These are phyloP conservation scores for Hibiscus trionum DNA, from an alignment of 345 rosid species.

Conservation along the genomic window DNA sequence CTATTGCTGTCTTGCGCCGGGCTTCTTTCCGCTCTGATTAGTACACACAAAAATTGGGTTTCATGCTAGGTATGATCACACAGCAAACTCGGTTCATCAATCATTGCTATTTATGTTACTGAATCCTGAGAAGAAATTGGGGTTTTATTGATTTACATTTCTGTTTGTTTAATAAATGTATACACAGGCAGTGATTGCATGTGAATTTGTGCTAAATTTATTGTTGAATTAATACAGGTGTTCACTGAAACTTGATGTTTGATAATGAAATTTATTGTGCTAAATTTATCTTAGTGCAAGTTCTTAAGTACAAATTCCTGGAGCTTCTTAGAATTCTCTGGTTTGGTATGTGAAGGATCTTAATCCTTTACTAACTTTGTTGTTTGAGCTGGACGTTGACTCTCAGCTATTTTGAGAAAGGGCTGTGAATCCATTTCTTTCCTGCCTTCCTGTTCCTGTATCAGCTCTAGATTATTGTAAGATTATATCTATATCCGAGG, in stretches of 20 bases:
- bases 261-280: background rate
- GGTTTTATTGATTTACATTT: constrained; percentile 1
- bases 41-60: constrained; percentile 87
- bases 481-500: too few relatives aligned
- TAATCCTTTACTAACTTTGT: background rate
- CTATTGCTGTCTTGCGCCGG: constrained; percentile 59
- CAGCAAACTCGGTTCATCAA: background rate
- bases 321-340: background rate
- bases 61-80: constrained; percentile 44
- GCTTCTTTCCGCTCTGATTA: constrained; percentile 71
- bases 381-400: background rate
- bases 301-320: background rate
- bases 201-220: constrained; percentile 1
- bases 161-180: background rate
- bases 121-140: background rate
- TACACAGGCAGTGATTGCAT: background rate
- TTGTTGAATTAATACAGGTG: background rate
- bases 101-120: background rate
- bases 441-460: background rate
- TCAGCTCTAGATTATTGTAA: background rate
- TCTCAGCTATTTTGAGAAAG: background rate
- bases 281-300: background rate
- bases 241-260: constrained; percentile 5
- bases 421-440: background rate
- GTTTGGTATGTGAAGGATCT: background rate